Base-by-base conservation (phyloP, 2,329 filamentous ascomycete genomes). In the Aspergillus flavus region DNA sequence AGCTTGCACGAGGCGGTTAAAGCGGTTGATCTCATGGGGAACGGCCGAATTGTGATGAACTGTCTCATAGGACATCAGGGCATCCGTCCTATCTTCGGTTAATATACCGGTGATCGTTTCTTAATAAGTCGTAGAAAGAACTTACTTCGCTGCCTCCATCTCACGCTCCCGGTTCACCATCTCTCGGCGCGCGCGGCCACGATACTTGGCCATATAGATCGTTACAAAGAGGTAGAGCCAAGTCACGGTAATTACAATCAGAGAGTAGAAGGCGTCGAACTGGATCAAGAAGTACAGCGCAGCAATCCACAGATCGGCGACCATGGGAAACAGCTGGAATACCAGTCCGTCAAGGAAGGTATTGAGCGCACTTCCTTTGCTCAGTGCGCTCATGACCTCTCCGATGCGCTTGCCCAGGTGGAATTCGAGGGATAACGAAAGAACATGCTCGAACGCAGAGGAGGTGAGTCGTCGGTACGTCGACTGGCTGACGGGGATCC, bases 81-180 rank as follows among this genome's bases (percentile, higher is more conserved):
- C 32, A 34, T 34, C 32, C 10, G 32, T 34, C 32, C 32, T 34
- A 34, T 34, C 32, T 34, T 34, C 10, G 11, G 32, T 34, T 34
- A 34, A 34, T 34, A 3, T 10, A 11, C 32, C 10, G 11, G 32
- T 12, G 3, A 4, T 23, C 1, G 32, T 34, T 4, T 34, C 32
- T 32, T 10, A 4, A 0, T 10, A 12, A 11, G 32, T 11, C 32
- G 4, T 34, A 4, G 32, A 34, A 10, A 11, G 11, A 34, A 3
- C 32, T 12, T 34, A 34, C 32, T 34, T 34, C 10, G 32, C 32
- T 10, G 32, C 32, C 9, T 34, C 32, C 32, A 34, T 34, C 3
- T 34, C 32, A 11, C 94, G 87, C 72, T 94, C 92, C 19, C 93
- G 91, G 74, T 96, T 97, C 55, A 93, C 93, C 90, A 96, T 96